Evolutionary conservation across 768 basidiomycete species (phyloP).

Genomic region (Xerocomellus chrysenteron): DNA sequence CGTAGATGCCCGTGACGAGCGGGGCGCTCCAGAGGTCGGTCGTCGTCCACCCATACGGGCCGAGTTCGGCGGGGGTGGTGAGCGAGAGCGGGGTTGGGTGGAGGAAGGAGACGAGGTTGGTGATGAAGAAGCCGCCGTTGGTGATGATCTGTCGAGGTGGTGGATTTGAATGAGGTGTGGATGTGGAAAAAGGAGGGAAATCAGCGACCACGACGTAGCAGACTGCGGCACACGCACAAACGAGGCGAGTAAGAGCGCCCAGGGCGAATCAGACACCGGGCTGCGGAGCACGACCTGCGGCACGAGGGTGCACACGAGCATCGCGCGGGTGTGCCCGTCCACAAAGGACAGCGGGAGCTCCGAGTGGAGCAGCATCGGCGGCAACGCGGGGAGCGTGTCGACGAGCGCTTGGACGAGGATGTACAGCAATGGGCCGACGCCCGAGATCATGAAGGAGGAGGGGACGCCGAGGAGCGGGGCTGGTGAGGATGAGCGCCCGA

Average conservation of each 20-base stretch:
- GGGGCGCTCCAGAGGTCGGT: constrained; percentile 87
- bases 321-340: constrained; percentile 78
- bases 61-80: constrained; percentile 77
- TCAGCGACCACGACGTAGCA: not conserved
- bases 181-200: too few species aligned
- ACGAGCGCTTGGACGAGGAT: constrained; percentile 58
- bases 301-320: constrained; percentile 75
- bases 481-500: not conserved
- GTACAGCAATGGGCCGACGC: constrained; percentile 63
- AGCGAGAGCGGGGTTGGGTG: constrained; percentile 67
- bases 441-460: constrained; percentile 80
- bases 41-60: constrained; percentile 82
- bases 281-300: constrained; percentile 64
- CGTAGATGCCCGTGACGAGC: constrained; percentile 71
- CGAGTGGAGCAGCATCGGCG: constrained; percentile 48
- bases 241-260: constrained; percentile 73
- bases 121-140: constrained; percentile 80
- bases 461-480: constrained; percentile 63
- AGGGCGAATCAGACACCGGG: constrained; percentile 63
- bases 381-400: constrained; percentile 49
- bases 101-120: constrained; percentile 72
- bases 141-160: constrained; percentile 51
- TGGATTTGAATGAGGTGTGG: too few species aligned
- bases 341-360: constrained; percentile 74
- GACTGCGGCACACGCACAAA: constrained; percentile 45